These are phyloP conservation scores for Amanita subjunquillea DNA, from an alignment of 768 basidiomycete genomes.

Conservation along the genomic window DNA sequence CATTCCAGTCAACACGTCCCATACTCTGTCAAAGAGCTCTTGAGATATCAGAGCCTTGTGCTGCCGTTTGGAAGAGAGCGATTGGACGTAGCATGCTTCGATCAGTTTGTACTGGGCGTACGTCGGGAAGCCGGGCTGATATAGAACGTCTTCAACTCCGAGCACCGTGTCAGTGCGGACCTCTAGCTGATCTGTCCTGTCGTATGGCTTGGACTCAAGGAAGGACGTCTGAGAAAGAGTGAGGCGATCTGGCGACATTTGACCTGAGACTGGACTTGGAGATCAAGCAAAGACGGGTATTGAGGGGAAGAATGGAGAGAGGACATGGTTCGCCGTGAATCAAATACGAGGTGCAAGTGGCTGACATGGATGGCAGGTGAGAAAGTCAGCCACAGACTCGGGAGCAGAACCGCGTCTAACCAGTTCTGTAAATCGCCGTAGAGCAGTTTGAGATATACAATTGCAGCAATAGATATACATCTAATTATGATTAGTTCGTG, in stretches of 20 bases:
- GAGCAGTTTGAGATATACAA: neutral
- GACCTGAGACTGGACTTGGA: neutral
- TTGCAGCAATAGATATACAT: neutral
- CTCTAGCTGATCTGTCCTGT: neutral
- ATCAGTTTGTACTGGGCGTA: conserved; percentile 49
- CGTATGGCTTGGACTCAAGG: neutral
- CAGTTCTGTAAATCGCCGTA: too few species aligned
- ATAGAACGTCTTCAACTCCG: conserved; percentile 3
- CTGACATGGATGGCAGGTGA: neutral
- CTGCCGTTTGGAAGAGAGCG: conserved; percentile 41
- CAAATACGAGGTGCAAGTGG: neutral
- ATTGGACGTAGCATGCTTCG: conserved; percentile 45
- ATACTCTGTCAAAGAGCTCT: conserved; percentile 60
- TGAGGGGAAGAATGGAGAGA: neutral
- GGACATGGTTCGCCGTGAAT: neutral
- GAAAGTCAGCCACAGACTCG: neutral
- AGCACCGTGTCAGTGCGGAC: neutral
- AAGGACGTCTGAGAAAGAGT: neutral
- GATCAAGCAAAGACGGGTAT: neutral
- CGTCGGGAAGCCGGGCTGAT: conserved; percentile 46
- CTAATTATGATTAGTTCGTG: neutral
- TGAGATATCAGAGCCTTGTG: conserved; percentile 70
- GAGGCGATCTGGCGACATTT: neutral
- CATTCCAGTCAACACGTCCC: conserved; percentile 49
- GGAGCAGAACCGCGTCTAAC: neutral